Percentiles rank a stretch among this genome's conserved stretches.
phyloP scores from a whole-genome alignment of 2,329 filamentous ascomycete genomes.

The Talaromyces islandicus region DNA sequence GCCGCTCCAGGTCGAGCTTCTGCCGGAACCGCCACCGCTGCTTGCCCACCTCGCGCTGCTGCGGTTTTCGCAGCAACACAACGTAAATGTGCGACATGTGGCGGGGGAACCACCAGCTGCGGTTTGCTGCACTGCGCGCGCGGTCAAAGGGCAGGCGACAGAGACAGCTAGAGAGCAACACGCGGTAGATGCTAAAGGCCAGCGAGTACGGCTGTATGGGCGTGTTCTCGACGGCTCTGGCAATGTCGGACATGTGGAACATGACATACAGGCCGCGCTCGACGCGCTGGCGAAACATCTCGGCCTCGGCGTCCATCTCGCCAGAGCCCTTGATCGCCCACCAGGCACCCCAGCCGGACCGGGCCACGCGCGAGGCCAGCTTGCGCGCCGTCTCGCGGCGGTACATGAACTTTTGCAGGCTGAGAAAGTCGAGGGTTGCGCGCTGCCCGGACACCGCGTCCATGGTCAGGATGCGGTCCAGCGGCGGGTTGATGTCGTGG shows the following conservation, averaged over 20 bases:
- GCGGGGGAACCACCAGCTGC: slow-evolving; percentile 19
- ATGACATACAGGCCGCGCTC: slow-evolving; percentile 23
- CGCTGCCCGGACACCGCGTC: slow-evolving; percentile 19
- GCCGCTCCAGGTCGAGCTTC: slow-evolving; percentile 18
- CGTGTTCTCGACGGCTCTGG: slow-evolving; percentile 13
- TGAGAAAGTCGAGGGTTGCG: slow-evolving; percentile 17
- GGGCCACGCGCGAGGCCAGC: slow-evolving; percentile 19
- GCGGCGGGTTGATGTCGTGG: slow-evolving; percentile 51
- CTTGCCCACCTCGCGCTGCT: slow-evolving; percentile 21
- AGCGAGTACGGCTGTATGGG: slow-evolving; percentile 8
- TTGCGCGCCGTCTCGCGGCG: slow-evolving; percentile 17
- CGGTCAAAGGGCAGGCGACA: slow-evolving; percentile 13
- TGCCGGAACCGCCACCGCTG: slow-evolving; percentile 18
- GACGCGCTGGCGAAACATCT: slow-evolving; percentile 19
- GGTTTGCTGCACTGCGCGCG: slow-evolving; percentile 10
- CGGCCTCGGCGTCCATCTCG: slow-evolving; percentile 22
- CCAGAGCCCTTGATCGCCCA: slow-evolving; percentile 18
- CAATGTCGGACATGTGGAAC: slow-evolving; percentile 25
- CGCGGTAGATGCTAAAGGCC: slow-evolving; percentile 12
- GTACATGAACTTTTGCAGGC: slow-evolving; percentile 17
- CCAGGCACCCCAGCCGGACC: slow-evolving; percentile 23
- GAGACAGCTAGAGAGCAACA: slow-evolving; percentile 6
- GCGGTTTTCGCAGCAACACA: slow-evolving; percentile 18
- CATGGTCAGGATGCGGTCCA: slow-evolving; percentile 49
- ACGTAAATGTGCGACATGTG: slow-evolving; percentile 19